Base-by-base conservation (phyloP, 208 protist genomes). In the Leishmania amazonensis region DNA sequence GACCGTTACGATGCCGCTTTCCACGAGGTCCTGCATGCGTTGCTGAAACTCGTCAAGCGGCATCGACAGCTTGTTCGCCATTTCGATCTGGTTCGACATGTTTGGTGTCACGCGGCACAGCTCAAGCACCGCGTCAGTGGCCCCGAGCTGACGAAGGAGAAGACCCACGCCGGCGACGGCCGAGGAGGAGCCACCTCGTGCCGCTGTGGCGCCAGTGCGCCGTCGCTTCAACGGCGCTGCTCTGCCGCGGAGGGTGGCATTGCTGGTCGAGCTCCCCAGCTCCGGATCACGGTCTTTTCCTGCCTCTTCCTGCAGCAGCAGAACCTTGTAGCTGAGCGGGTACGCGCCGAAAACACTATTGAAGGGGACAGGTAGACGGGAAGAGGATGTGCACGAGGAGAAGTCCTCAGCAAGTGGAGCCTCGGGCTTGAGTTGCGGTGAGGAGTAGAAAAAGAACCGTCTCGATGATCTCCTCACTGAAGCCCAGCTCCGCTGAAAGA, bases 361-460 rank as follows among this genome's bases (percentile, higher is more conserved):
- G 70, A 95, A 89, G 74, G 85, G 81, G 42, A 71, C 62, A 3
- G 53, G 67, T 70, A 85, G 62, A 42, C 28, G 17, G 40, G 49
- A 45, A 11, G 31, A n/a, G 5, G 1, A 8, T 24, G 9, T n/a
- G 35, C 19, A 6, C 17, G 49, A 45, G 24, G 49, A 9, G 3
- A 21, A 49, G 1, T 15, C 47, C 17, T 58, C 24, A 8, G 11
- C 38, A 35, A 31, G 24, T 21, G 17, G 54, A 2, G 54, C 40
- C 3, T n/a, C 13, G 38, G 4, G 40, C 35, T 75, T 75, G 11
- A 38, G 35, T 47, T 6, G 64, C 73, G 2, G 75, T 68, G 21
- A 96, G 65, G 49, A 97, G 49, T 67, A 95, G 75, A 75, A 96
- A 98, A 1, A 98, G 81, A 21, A 98, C 79, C 28, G 93, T 98